Evolutionary conservation across 108 stramenopile genomes (phyloP).

Genomic region (Conticribra guillardii): DNA sequence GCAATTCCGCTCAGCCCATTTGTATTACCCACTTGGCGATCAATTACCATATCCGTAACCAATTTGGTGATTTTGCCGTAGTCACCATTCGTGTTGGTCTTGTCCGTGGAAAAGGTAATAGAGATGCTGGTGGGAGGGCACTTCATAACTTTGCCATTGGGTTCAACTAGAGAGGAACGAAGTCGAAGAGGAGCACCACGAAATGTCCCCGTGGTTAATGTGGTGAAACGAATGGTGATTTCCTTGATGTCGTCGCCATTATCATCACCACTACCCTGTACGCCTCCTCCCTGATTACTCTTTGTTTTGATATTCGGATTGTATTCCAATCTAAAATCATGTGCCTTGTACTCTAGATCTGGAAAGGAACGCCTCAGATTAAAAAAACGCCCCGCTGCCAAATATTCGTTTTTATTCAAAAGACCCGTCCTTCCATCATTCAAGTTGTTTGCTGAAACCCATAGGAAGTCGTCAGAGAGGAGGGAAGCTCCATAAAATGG

Average conservation of each 20-base stretch:
- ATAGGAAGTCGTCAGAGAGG: slow-evolving; percentile 39
- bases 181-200: slow-evolving; percentile 45
- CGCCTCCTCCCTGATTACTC: neutral
- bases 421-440: slow-evolving; percentile 40
- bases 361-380: slow-evolving; percentile 57
- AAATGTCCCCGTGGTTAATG: slow-evolving; percentile 53
- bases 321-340: slow-evolving; percentile 55
- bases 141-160: slow-evolving; percentile 51
- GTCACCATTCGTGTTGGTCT: slow-evolving; percentile 1
- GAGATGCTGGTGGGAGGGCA: slow-evolving; percentile 63
- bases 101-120: slow-evolving; percentile 47
- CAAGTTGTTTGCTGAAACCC: slow-evolving; percentile 40
- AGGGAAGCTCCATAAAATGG: slow-evolving; percentile 27
- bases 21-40: slow-evolving; percentile 68
- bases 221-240: slow-evolving; percentile 57
- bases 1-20: slow-evolving; percentile 55
- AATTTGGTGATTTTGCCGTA: slow-evolving; percentile 52
- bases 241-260: slow-evolving; percentile 8
- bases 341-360: slow-evolving; percentile 59
- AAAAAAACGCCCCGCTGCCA: slow-evolving; percentile 62
- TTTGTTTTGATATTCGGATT: slow-evolving; percentile 20
- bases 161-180: slow-evolving; percentile 30
- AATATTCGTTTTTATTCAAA: slow-evolving; percentile 52
- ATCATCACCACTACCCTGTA: too few species aligned
- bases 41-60: slow-evolving; percentile 62